Conservation (phyloP, 495 filamentous ascomycete species). For the Tuber magnatum region DNA sequence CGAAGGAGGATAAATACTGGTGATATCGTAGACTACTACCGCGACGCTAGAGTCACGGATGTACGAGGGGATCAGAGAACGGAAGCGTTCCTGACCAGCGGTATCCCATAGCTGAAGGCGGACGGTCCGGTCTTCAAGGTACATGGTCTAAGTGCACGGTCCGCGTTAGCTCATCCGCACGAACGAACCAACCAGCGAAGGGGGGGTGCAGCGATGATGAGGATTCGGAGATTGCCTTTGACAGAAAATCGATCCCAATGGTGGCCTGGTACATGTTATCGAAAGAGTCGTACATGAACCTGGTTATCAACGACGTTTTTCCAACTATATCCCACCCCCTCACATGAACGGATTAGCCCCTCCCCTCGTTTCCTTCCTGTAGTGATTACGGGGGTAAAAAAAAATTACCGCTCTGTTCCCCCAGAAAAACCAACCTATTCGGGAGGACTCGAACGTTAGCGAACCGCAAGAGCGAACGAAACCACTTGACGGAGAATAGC, state of each 20-base stretch:
- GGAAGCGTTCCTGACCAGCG: slow-evolving; percentile 93
- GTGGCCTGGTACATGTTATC: slow-evolving; percentile 99
- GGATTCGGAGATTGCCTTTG: slow-evolving; percentile 59
- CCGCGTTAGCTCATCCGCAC: slow-evolving; percentile 11
- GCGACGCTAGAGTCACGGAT: slow-evolving; percentile 95
- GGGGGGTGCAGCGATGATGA: slow-evolving; percentile 8
- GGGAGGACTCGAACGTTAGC: slow-evolving; percentile 24
- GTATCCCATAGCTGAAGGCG: slow-evolving; percentile 98
- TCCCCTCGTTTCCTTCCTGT: slow-evolving; percentile 6
- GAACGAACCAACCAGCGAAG: background rate
- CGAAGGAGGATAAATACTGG: slow-evolving; percentile 49
- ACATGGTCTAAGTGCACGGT: slow-evolving; percentile 72
- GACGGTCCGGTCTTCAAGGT: slow-evolving; percentile 96
- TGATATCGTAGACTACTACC: slow-evolving; percentile 97
- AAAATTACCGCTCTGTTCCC: slow-evolving; percentile 94
- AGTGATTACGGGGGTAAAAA: slow-evolving; percentile 25
- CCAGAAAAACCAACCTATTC: slow-evolving; percentile 82
- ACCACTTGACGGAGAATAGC: slow-evolving; percentile 32
- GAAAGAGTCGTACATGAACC: slow-evolving; percentile 99
- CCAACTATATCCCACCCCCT: slow-evolving; percentile 57
- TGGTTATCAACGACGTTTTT: slow-evolving; percentile 96
- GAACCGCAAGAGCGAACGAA: slow-evolving; percentile 18
- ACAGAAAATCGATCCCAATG: slow-evolving; percentile 98
- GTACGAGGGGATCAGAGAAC: slow-evolving; percentile 92
- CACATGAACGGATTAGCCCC: slow-evolving; percentile 18